Percentiles rank a stretch among this genome's conserved stretches.
These are phyloP conservation scores for Petasospora rhodanensis DNA, from an alignment of 1,139 yeast genomes.

Conservation along the genomic window DNA sequence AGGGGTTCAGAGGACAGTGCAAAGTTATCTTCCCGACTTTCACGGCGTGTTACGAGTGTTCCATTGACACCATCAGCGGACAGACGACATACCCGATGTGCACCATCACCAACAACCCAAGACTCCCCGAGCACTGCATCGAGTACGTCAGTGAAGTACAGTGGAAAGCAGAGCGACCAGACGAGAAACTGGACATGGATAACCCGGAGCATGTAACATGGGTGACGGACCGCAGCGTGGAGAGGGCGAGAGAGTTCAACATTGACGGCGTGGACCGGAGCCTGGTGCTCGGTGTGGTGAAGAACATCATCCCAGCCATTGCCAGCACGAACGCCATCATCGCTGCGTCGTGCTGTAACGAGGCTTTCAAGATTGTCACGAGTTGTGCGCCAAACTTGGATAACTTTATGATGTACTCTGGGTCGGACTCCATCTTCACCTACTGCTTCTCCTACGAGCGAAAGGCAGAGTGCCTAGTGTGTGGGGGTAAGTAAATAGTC, in stretches of 20 bases:
- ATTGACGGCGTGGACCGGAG: conserved; percentile 69
- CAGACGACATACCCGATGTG: conserved; percentile 82
- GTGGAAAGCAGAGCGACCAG: conserved; percentile 58
- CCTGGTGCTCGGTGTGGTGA: conserved; percentile 82
- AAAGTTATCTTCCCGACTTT: conserved; percentile 82
- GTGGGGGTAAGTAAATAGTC: conserved; percentile 45
- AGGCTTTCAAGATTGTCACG: conserved; percentile 75
- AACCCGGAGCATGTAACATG: conserved; percentile 61
- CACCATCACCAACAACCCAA: conserved; percentile 90
- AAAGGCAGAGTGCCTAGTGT: conserved; percentile 65
- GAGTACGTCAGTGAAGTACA: conserved; percentile 83
- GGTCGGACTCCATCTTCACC: conserved; percentile 71
- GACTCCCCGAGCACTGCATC: conserved; percentile 91
- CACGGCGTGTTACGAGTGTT: conserved; percentile 91
- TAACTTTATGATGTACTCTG: conserved; percentile 86
- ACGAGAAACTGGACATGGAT: conserved; percentile 60
- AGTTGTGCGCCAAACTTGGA: conserved; percentile 62
- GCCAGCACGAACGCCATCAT: conserved; percentile 92
- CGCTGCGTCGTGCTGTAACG: conserved; percentile 89
- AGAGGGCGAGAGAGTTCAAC: conserved; percentile 59
- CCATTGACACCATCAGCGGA: conserved; percentile 69
- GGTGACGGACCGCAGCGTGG: conserved; percentile 52
- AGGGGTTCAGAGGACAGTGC: conserved; percentile 90
- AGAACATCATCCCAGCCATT: conserved; percentile 89
- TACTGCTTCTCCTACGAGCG: conserved; percentile 63